phyloP scores from a whole-genome alignment of 371 early-diverging fungal genomes.

The Rhizopus microsporus region DNA sequence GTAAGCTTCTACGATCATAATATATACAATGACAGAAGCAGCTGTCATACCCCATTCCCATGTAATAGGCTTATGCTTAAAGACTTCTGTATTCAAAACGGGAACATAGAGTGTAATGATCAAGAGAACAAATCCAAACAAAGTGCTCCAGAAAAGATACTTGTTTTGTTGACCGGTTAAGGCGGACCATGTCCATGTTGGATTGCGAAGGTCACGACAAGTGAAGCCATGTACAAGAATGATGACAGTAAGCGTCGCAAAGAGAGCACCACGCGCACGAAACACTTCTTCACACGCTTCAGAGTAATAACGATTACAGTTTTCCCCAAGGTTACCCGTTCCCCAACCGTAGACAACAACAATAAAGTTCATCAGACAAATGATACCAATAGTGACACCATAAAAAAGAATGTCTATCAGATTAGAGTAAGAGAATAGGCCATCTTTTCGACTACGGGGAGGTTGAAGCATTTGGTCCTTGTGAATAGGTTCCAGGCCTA shows the following conservation, averaged over 20 bases:
- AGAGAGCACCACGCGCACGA: slow-evolving; percentile 75
- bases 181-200: slow-evolving; percentile 53
- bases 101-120: slow-evolving; percentile 73
- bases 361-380: slow-evolving; percentile 71
- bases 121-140: slow-evolving; percentile 55
- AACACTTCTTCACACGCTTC: slow-evolving; percentile 67
- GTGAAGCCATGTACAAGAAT: slow-evolving; percentile 74
- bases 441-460: slow-evolving; percentile 71
- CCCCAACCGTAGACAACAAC: slow-evolving; percentile 63
- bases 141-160: slow-evolving; percentile 55
- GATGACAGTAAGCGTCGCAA: slow-evolving; percentile 65
- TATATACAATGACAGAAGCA: slow-evolving; percentile 59
- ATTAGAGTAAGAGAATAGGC: slow-evolving; percentile 69
- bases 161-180: slow-evolving; percentile 56
- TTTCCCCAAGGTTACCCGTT: slow-evolving; percentile 56
- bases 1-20: slow-evolving; percentile 58
- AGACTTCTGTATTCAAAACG: slow-evolving; percentile 63
- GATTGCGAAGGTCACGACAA: slow-evolving; percentile 66
- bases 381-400: slow-evolving; percentile 67
- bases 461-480: slow-evolving; percentile 77
- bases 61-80: slow-evolving; percentile 64
- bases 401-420: slow-evolving; percentile 73
- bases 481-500: slow-evolving; percentile 86
- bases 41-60: slow-evolving; percentile 81
- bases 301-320: slow-evolving; percentile 63